These are phyloP conservation scores for Cardamine chenopodiifolia DNA, from an alignment of 345 rosid species.

Conservation along the genomic window DNA sequence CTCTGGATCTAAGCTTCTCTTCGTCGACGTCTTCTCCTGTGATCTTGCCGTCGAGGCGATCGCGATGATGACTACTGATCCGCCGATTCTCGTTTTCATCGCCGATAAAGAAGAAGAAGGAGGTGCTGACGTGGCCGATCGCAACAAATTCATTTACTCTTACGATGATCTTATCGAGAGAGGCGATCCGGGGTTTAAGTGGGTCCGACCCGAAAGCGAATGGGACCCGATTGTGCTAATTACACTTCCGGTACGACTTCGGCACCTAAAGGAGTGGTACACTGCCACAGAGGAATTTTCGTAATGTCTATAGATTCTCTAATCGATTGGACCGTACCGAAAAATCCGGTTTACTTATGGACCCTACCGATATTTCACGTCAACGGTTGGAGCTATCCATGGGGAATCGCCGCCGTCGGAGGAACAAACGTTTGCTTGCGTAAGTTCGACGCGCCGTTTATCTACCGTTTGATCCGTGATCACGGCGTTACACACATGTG, in stretches of 20 bases:
- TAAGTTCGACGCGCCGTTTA: slow-evolving; percentile 55
- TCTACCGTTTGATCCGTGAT: slow-evolving; percentile 53
- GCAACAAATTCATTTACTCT: slow-evolving; percentile 30
- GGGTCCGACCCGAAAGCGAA: slow-evolving; percentile 60
- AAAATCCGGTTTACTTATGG: slow-evolving; percentile 80
- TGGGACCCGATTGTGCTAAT: slow-evolving; percentile 69
- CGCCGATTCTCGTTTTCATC: slow-evolving; percentile 59
- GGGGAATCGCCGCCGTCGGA: slow-evolving; percentile 88
- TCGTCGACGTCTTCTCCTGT: slow-evolving; percentile 59
- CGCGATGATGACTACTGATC: slow-evolving; percentile 26
- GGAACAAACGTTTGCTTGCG: slow-evolving; percentile 78
- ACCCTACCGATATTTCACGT: slow-evolving; percentile 88
- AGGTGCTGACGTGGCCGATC: slow-evolving; percentile 24
- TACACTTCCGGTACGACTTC: slow-evolving; percentile 93
- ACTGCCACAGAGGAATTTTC: slow-evolving; percentile 72
- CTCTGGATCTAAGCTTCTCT: slow-evolving; percentile 63
- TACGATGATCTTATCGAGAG: slow-evolving; percentile 59
- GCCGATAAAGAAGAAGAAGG: slow-evolving; percentile 43
- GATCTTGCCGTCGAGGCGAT: slow-evolving; percentile 58
- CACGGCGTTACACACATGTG: slow-evolving; percentile 85
- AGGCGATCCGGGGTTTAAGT: slow-evolving; percentile 56
- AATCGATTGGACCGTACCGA: slow-evolving; percentile 60
- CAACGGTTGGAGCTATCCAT: slow-evolving; percentile 77
- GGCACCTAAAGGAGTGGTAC: slow-evolving; percentile 85
- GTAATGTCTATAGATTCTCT: slow-evolving; percentile 52